Conservation (phyloP, 1,284 basidiomycete species). For the Apiotrichum siamense region DNA sequence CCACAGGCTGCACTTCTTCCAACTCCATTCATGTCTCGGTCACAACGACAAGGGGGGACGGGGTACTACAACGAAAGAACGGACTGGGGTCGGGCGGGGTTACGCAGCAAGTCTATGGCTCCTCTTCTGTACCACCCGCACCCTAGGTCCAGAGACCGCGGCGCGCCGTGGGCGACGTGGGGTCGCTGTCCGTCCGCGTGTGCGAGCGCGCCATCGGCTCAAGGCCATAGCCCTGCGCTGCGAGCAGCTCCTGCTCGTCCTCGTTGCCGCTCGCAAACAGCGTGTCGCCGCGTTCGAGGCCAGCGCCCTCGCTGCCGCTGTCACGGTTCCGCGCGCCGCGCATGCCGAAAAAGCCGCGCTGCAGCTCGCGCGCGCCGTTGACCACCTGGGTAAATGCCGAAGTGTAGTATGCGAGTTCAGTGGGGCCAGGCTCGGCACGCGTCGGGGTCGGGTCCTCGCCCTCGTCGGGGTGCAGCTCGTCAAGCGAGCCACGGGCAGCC, state of each 20-base stretch:
- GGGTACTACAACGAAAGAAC: too few relatives aligned
- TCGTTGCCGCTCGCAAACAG: slow-evolving; percentile 21
- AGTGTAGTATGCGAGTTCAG: slow-evolving; percentile 33
- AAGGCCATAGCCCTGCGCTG: slow-evolving; percentile 38
- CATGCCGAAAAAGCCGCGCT: slow-evolving; percentile 41
- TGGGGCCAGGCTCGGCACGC: slow-evolving; percentile 21
- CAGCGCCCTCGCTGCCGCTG: too few relatives aligned
- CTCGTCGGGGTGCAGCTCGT: slow-evolving; percentile 3
- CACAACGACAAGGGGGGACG: too few relatives aligned
- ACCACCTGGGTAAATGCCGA: slow-evolving; percentile 28
- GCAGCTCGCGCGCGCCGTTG: slow-evolving; percentile 34
- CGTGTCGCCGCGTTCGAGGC: slow-evolving; percentile 16
- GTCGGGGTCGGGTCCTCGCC: slow-evolving; percentile 10
- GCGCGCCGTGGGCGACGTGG: too few relatives aligned
- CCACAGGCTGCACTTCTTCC: too few relatives aligned
- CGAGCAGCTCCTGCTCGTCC: slow-evolving; percentile 36
- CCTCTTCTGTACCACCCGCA: too few relatives aligned
- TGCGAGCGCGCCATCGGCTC: slow-evolving; percentile 30
- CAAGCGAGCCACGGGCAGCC: slow-evolving; percentile 18
- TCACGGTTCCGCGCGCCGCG: slow-evolving; percentile 24
- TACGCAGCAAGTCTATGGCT: too few relatives aligned
- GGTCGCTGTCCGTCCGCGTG: too few relatives aligned
- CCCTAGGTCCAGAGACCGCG: too few relatives aligned
- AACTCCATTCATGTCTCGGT: too few relatives aligned
- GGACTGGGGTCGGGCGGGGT: too few relatives aligned